Base-by-base conservation (phyloP, 306 rosid genomes). In the apple (Malus domestica) region DNA sequence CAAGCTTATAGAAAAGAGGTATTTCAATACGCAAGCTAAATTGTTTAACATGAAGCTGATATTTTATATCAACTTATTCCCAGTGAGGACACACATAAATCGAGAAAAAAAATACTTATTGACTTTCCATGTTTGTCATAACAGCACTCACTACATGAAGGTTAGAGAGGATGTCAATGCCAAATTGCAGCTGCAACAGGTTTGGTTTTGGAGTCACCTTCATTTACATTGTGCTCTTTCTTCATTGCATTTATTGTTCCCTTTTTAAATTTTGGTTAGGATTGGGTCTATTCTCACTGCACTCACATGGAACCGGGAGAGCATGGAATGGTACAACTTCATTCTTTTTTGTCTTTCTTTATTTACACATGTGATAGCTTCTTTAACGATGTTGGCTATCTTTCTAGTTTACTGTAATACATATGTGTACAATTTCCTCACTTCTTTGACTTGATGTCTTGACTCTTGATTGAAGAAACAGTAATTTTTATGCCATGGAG, bases 1-100 rank as follows among this genome's bases (percentile, higher is more conserved):
- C 80, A 89, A 86, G 86, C 86, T 81, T 62, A 78, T 44, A 52
- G 90, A 90, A 81, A 94, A 83, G 81, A 89, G 97, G 98, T 94
- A 83, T 81, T 14, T 84, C 72, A 58, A 63, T 77, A n/a, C 29
- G 3, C 72, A 75, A 61, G 35, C 55, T 66, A 22, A 68, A 20
- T 33, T 82, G 70, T 75, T 74, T 73, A 25, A 22, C 55, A 25
- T 74, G 49, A 73, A 65, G 49, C 54, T 58, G 33, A 32, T 54
- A 70, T 67, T 57, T 4, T 5, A 33, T 45, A 18, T 33, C 68
- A 68, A 68, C 29, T 64, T 49, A 49, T 49, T 49, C 55, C 55
- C 20, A 49, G 16, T 8, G 6, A 15, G 16, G 55, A 49, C 55
- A 49, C 55, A 49, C 19, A 4, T 49, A 15, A 49, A 15, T 49